Base-by-base conservation (phyloP, 2,329 filamentous ascomycete species). In the Venturia pyrina region DNA sequence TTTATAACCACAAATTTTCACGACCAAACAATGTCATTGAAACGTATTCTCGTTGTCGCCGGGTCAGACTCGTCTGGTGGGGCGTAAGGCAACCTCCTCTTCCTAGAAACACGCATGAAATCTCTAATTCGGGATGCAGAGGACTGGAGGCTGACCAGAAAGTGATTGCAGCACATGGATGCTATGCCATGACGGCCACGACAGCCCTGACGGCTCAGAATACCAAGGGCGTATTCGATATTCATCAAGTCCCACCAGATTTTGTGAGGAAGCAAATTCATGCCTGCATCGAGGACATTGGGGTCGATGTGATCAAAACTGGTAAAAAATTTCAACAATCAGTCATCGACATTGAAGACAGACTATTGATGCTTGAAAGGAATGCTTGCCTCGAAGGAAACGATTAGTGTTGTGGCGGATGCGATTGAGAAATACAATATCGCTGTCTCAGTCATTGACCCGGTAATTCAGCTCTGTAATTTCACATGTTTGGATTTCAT, bases 161-260 rank as follows among this genome's bases (percentile, higher is more conserved):
- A 75, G 92, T 96, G 68, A 89, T 96, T 68, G 89, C 92, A 57
- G 91, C 90, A 21, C 92, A 98, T 83, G 88, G 89, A 67, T 95
- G 90, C 78, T 98, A 98, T 81, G 92, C 91, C 67, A 96, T 97
- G 87, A 97, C 93, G 63, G 91, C 93, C 28, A 97, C 93, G 11
- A 96, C 93, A 17, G 93, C 93, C 24, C 80, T 99, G 73, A 99
- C 95, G n/a, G 93, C 91, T 19, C 95, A 98, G 74, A 96, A 98
- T 77, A 99, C 95, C 0, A 82, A 85, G 64, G 65, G 91, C 5
- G 92, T 98, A 17, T 82, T 86, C 68, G 91, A 84, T 69, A 91
- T 98, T 63, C 91, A 96, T 73, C 79, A 89, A 66, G 85, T 90
- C 8, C 93, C 93, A 0, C 81, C 90, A 0, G 81, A 82, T 5